Evolutionary conservation across 2,329 filamentous ascomycete genomes (phyloP).

Genomic region (Akanthomyces muscarius): DNA sequence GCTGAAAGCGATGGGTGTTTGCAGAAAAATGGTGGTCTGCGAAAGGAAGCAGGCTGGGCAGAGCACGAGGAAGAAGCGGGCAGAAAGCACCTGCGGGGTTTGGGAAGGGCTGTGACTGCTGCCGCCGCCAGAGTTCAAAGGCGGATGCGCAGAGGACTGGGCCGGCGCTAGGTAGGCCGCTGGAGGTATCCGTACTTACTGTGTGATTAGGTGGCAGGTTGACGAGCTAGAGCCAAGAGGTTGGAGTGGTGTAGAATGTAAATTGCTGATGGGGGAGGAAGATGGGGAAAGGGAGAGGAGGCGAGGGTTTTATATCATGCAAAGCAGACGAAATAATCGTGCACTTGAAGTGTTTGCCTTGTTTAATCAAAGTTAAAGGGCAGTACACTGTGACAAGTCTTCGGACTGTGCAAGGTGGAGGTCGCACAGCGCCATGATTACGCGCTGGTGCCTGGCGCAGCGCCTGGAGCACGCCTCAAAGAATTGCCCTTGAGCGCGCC

Average conservation of each 20-base stretch:
- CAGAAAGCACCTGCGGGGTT: constrained; percentile 16
- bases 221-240: no score
- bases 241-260: no score
- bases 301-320: not conserved
- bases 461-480: not conserved
- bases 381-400: not conserved
- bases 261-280: not conserved
- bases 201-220: not conserved
- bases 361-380: not conserved
- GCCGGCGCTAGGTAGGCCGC: not conserved
- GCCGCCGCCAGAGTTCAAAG: not conserved
- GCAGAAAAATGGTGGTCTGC: constrained; percentile 4
- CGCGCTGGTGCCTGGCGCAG: constrained; percentile 7
- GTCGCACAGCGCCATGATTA: not conserved
- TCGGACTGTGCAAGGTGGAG: not conserved
- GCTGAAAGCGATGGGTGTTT: not conserved
- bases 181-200: not conserved
- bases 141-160: no score
- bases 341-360: no score
- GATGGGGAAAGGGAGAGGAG: not conserved
- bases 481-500: no score
- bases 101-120: not conserved
- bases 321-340: no score
- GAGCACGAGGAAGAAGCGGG: constrained; percentile 10
- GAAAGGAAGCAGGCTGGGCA: constrained; percentile 2